Base-by-base conservation (phyloP, 768 basidiomycete species). In the Xerocomellus intermedius region DNA sequence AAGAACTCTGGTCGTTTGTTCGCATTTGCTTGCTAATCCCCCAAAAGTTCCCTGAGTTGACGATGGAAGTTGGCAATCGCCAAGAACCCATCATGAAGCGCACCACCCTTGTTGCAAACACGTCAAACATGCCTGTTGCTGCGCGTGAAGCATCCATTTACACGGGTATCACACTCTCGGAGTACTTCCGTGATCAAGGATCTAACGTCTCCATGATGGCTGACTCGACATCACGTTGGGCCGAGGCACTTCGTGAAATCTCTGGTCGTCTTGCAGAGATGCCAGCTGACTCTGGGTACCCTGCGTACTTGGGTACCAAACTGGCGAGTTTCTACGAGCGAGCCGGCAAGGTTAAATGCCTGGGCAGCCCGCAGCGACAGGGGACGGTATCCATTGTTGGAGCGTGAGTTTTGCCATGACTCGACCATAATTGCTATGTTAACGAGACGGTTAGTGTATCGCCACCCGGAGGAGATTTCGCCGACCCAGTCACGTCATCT, bases 81-180 rank as follows among this genome's bases (percentile, higher is more conserved):
- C 86, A 95, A 81, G 97, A 99, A 72, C 97, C 97, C 33, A 98
- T 99, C 80, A 99, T 99, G 97, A 99, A 99, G 76, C 95, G 97
- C 56, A 99, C 97, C 0, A 93, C 95, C 14, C 85, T 99, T 22
- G 95, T 99, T 57, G 97, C 97, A 61, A 99, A 99, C 72, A 99
- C 97, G 3, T 99, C 97, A 46, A 98, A 98, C 78, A 99, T 99
- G 97, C 97, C 97, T 63, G 97, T 99, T 64, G 97, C 97, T 42
- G 97, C 97, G 42, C 92, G 97, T 61, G 97, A 99, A 75, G 97
- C 97, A 5, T 98, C 96, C 19, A 98, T 99, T 70, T 99, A 99
- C 76, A 99, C 97, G 50, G 97, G 97, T 64, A 98, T 98, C 75
- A 98, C 97, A 1, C 84, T 98, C 21, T 94, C 97, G 24, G 97